Base-by-base conservation (phyloP, 2,329 filamentous ascomycete genomes). In the Leptographium lundbergii region DNA sequence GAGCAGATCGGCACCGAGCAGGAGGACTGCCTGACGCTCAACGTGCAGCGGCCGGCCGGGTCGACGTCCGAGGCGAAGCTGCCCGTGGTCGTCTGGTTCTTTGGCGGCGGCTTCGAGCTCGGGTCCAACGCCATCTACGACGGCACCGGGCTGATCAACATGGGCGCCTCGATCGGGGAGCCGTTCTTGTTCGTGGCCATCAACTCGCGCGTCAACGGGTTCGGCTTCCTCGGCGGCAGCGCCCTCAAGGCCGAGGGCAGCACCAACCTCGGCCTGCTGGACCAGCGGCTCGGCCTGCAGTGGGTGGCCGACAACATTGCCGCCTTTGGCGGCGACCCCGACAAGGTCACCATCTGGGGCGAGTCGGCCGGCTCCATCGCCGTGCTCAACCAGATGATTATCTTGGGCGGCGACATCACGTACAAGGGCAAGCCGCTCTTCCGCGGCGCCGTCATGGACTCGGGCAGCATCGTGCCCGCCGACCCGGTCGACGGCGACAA, bases 301-400 rank as follows among this genome's bases (percentile, higher is more conserved):
- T 92, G 88, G 88, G 81, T 88, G 1, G 82, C 85, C 6, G 86
- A 89, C 65, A 89, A 91, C 64, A 89, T 92, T 59, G 83, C 74
- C 1, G 77, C 81, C 0, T 95, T 94, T 67, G 89, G 89, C 13
- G 89, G 89, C 17, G 88, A 92, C 67, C 85, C 87, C 0, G 75
- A 77, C n/a, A 87, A 87, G 69, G 87, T 91, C 5, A 91, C 87
- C 0, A 86, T 92, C 61, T 90, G 85, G 85, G 88, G 88, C 32
- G 84, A 91, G 68, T 84, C 80, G 3, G 85, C 86, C 0, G 85
- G 86, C 0, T 74, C 82, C 13, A 89, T 91, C 62, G 89, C 86
- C 0, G 86, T 89, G 1, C 79, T 87, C 54, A 81, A 91, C 66
- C 89, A 92, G 65, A 89, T 90, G 81, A 73, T 81, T 1, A 74